A percentile compares a stretch with the other conserved stretches of the same genome.
Evolutionary conservation across 106 monocot species (phyloP).

Genomic region (Dendrobium nobile): DNA sequence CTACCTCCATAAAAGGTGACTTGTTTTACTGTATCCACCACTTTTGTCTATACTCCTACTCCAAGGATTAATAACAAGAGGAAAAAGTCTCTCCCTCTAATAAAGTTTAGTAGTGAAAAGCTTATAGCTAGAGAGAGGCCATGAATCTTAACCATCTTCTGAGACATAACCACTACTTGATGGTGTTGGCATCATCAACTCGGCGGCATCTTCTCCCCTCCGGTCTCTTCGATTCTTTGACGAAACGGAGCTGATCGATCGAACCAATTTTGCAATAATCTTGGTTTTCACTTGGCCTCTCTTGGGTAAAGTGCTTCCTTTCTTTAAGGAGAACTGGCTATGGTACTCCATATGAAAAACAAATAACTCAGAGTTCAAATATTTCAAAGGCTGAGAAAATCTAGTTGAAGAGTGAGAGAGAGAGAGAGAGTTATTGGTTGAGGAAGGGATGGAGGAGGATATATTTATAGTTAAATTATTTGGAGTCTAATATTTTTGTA

Average conservation of each 20-base stretch:
- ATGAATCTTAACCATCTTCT: not conserved
- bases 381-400: not conserved
- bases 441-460: not conserved
- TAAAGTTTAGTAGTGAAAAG: not conserved
- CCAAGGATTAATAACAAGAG: too few species aligned
- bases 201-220: not conserved
- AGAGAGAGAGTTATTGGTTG: not conserved
- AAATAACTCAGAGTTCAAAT: too few species aligned
- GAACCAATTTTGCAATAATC: slow-evolving; percentile 8
- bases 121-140: not conserved
- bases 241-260: not conserved
- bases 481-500: too few species aligned
- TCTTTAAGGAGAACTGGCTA: not conserved
- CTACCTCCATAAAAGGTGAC: too few species aligned
- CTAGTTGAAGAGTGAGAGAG: not conserved
- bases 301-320: slow-evolving; percentile 9
- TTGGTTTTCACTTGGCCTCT: slow-evolving; percentile 12
- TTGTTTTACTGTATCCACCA: too few species aligned
- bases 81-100: not conserved
- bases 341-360: not conserved
- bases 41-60: too few species aligned
- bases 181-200: not conserved
- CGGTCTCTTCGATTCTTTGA: not conserved
- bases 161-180: not conserved
- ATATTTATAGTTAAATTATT: too few species aligned